A percentile compares a stretch with the other conserved stretches of the same genome.
Evolutionary conservation across 192 early-diverging fungal genomes (phyloP).

Genomic region (Gryganskiella cystojenkinii): DNA sequence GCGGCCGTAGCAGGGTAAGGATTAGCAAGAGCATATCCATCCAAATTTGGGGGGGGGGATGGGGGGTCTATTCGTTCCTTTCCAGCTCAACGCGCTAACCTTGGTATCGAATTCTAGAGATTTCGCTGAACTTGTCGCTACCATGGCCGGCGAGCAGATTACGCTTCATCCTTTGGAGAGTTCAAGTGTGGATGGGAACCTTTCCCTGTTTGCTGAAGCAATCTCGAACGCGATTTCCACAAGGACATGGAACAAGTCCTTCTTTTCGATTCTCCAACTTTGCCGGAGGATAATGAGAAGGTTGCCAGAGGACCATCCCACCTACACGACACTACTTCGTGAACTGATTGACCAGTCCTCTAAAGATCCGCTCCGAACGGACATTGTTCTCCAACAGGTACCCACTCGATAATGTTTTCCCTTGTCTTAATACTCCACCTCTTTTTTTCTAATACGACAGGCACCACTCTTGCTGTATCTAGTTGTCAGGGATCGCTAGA

Average conservation of each 20-base stretch:
- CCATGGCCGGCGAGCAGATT: slow-evolving; percentile 1
- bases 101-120: slow-evolving; percentile 1
- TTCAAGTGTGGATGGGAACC: slow-evolving; percentile 11
- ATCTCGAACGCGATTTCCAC: slow-evolving; percentile 15
- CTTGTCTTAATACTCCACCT: not conserved
- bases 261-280: slow-evolving; percentile 5
- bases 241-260: not conserved
- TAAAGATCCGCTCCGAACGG: not conserved
- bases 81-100: not conserved
- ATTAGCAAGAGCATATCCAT: not conserved
- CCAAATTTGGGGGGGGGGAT: no score
- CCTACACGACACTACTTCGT: slow-evolving; percentile 11
- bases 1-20: slow-evolving; percentile 24
- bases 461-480: not conserved
- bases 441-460: not conserved
- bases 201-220: slow-evolving; percentile 5
- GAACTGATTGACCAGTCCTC: slow-evolving; percentile 30
- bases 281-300: slow-evolving; percentile 21
- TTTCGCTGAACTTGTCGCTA: slow-evolving; percentile 15
- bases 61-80: not conserved
- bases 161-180: slow-evolving; percentile 11
- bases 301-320: slow-evolving; percentile 35
- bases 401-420: not conserved
- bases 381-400: slow-evolving; percentile 23
- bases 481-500: slow-evolving; percentile 25